These are phyloP conservation scores for Liquidambar formosana DNA, from an alignment of 164 flowering plant genomes.

Conservation along the genomic window DNA sequence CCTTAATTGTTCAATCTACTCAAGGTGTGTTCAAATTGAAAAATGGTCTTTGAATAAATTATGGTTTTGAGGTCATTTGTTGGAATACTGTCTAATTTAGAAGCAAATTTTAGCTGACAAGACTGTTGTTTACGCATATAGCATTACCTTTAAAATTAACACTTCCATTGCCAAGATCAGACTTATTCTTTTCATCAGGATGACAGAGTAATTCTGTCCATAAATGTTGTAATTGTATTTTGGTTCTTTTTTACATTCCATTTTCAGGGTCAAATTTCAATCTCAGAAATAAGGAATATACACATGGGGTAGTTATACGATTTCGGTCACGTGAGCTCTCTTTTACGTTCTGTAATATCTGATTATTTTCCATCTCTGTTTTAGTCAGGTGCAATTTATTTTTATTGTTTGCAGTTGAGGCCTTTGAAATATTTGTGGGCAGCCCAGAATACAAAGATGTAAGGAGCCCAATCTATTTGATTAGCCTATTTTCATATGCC, in stretches of 20 bases:
- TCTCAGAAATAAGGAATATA: constrained; percentile 44
- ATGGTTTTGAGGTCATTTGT: background rate
- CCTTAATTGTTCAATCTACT: constrained; percentile 77
- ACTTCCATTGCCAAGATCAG: background rate
- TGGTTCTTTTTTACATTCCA: background rate
- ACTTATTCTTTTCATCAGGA: background rate
- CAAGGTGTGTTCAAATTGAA: constrained; percentile 45
- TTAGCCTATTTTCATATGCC: background rate
- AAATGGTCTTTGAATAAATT: background rate
- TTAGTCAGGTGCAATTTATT: constrained; percentile 6
- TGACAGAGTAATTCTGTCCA: background rate
- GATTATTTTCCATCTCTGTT: background rate
- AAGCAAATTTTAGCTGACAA: background rate
- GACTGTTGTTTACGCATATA: background rate
- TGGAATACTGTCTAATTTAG: background rate
- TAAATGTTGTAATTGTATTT: background rate
- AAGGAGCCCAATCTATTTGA: constrained; percentile 22
- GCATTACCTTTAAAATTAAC: background rate
- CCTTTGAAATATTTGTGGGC: constrained; percentile 56
- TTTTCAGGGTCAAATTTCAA: constrained; percentile 71
- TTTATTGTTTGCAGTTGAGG: constrained; percentile 59
- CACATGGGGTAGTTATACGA: constrained; percentile 70
- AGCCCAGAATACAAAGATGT: constrained; percentile 68
- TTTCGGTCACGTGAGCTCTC: constrained; percentile 72
- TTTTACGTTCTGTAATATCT: constrained; percentile 5